A percentile compares a stretch with the other conserved stretches of the same genome.
Conservation (phyloP, 2,329 filamentous ascomycete genomes). For the Lasiodiplodia citricola region DNA sequence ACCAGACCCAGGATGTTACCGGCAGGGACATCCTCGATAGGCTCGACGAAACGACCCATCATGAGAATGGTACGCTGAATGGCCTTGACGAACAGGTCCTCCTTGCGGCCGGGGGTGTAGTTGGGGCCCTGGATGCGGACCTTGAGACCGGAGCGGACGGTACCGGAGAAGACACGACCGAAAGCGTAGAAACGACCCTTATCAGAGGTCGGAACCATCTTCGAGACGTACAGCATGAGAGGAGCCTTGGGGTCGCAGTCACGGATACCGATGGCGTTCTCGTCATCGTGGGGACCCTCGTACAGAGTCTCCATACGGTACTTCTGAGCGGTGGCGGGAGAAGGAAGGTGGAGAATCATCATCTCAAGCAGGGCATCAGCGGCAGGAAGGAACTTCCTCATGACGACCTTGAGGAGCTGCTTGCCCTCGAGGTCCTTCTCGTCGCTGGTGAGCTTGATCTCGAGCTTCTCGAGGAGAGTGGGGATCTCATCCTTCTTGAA, state of each 20-base stretch:
- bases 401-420: constrained; percentile 95
- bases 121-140: constrained; percentile 99
- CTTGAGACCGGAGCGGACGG: constrained; percentile 96
- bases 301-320: constrained; percentile 99
- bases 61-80: constrained; percentile 99
- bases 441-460: constrained; percentile 85
- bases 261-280: constrained; percentile 93
- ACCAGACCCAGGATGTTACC: constrained; percentile 99
- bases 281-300: constrained; percentile 94
- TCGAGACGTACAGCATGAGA: constrained; percentile 99
- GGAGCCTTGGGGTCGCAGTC: constrained; percentile 98
- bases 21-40: constrained; percentile 97
- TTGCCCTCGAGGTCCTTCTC: constrained; percentile 97
- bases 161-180: constrained; percentile 99
- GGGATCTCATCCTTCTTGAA: constrained; percentile 94
- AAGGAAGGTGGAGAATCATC: constrained; percentile 99
- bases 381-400: constrained; percentile 98
- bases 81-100: constrained; percentile 98
- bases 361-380: constrained; percentile 98
- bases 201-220: constrained; percentile 99
- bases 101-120: constrained; percentile 98
- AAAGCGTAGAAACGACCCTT: constrained; percentile 99
- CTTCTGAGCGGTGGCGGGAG: constrained; percentile 91
- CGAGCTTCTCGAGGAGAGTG: constrained; percentile 86
- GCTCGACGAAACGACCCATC: constrained; percentile 99